Evolutionary conservation across 2,329 filamentous ascomycete genomes (phyloP).

Genomic region (Xylariaceae sp.): DNA sequence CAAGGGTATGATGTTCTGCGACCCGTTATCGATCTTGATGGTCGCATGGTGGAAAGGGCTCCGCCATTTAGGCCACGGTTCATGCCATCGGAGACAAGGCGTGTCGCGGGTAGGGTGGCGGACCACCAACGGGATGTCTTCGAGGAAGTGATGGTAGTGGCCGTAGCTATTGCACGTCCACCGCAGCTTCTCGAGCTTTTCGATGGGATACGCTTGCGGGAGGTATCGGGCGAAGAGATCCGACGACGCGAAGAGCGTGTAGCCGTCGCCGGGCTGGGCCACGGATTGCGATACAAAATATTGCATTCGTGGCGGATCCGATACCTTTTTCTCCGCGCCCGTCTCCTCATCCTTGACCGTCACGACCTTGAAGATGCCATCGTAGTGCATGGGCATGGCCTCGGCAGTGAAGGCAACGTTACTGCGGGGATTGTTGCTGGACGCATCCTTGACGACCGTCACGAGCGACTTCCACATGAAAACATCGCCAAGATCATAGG

Average conservation of each 20-base stretch:
- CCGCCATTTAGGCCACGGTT: background rate
- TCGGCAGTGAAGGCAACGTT: background rate
- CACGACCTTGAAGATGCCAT: constrained; percentile 1
- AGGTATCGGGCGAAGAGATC: background rate
- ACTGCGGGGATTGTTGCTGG: background rate
- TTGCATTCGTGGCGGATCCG: background rate
- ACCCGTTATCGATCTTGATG: background rate
- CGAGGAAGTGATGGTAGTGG: background rate
- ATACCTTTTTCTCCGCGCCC: background rate
- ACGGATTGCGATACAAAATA: background rate
- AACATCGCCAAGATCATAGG: background rate
- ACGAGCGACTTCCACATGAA: background rate
- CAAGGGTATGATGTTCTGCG: background rate
- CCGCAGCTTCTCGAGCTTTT: background rate
- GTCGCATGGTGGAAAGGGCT: background rate
- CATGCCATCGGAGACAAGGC: background rate
- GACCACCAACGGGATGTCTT: background rate
- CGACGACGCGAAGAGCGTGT: background rate
- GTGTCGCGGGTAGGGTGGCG: background rate
- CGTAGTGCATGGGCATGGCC: background rate
- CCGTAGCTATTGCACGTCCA: constrained; percentile 1
- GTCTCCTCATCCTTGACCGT: background rate
- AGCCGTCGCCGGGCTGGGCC: background rate
- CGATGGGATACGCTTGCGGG: background rate
- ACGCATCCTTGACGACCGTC: background rate